Evolutionary conservation across 2,329 filamentous ascomycete species (phyloP).

Genomic region (Coleophoma eucalyptorum): DNA sequence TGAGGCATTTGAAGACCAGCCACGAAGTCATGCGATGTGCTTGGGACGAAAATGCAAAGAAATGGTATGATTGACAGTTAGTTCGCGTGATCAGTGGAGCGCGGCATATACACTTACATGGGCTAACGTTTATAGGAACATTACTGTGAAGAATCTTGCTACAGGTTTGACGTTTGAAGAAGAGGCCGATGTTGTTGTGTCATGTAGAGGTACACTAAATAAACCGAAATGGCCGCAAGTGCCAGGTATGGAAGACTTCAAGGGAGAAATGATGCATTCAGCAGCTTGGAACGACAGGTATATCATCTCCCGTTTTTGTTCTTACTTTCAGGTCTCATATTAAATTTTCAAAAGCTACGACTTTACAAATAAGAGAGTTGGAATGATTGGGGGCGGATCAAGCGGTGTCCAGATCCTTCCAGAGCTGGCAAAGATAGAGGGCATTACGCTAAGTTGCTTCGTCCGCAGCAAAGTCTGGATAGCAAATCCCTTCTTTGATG

Average conservation of each 20-base stretch:
- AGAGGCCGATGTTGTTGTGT: constrained; percentile 4
- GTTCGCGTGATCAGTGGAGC: constrained; percentile 1
- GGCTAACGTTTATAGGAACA: constrained; percentile 5
- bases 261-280: constrained; percentile 38
- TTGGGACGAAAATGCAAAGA: constrained; percentile 6
- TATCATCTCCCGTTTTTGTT: background rate
- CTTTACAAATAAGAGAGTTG: constrained; percentile 43
- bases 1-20: constrained; percentile 3
- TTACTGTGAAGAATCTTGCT: constrained; percentile 30
- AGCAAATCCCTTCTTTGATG: constrained; percentile 41
- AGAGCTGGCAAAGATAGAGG: constrained; percentile 37
- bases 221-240: constrained; percentile 35
- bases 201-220: constrained; percentile 3
- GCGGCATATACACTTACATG: background rate
- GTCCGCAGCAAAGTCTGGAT: constrained; percentile 48
- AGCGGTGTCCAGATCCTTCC: constrained; percentile 51
- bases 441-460: constrained; percentile 38
- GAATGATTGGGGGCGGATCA: constrained; percentile 48
- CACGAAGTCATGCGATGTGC: constrained; percentile 2
- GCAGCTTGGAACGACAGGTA: constrained; percentile 43
- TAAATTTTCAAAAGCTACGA: constrained; percentile 31
- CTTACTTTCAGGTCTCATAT: background rate
- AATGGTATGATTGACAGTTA: constrained; percentile 2
- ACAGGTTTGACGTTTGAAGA: constrained; percentile 17
- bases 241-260: constrained; percentile 39